Evolutionary conservation across 2,329 filamentous ascomycete species (phyloP), one percentile per base, ranked within the genome.

Genomic region (Nectriaceae sp.): DNA sequence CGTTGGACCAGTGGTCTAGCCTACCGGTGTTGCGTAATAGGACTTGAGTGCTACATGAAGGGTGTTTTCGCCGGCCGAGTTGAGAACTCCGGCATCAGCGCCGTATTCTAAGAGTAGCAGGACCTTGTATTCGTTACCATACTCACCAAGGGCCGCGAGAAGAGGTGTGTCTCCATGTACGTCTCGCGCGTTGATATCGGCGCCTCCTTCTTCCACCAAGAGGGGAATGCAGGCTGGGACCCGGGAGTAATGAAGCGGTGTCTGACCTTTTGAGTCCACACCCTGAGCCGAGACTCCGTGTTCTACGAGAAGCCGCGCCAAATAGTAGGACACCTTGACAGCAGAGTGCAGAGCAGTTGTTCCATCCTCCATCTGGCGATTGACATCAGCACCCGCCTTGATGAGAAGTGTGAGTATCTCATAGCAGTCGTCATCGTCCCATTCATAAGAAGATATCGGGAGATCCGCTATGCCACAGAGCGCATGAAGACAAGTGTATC

Each of bases 301-400:
- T n/a, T n/a, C n/a, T n/a, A n/a, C n/a, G n/a, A n/a, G n/a, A n/a
- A n/a, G n/a, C n/a, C n/a, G n/a, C n/a, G n/a, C n/a, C n/a, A n/a
- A n/a, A n/a, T n/a, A n/a, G n/a, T n/a, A n/a, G n/a, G n/a, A n/a
- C n/a, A n/a, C n/a, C n/a, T 26, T 22, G 3, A 39, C 40, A 11
- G 50, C 39, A 10, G 35, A 21, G 1, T 37, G 19, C 10, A 59
- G 22, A 4, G 54, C 21, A 4, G 54, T 60, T 3, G 22, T 22
- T 11, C 40, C 46, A 1, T 13, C 1, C 1, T 40, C 43, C n/a
- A 50, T 21, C 1, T 18, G 19, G 10, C 50, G 44, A 6, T 60
- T 50, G 3, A 60, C 20, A 18, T 58, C 49, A 16, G 39, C 50
- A 1, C 49, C 53, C 1, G 50, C 57, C 11, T 49, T 38, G 20